Base-by-base conservation (phyloP, 352 stramenopile genomes). In the Phytophthora pinifolia region DNA sequence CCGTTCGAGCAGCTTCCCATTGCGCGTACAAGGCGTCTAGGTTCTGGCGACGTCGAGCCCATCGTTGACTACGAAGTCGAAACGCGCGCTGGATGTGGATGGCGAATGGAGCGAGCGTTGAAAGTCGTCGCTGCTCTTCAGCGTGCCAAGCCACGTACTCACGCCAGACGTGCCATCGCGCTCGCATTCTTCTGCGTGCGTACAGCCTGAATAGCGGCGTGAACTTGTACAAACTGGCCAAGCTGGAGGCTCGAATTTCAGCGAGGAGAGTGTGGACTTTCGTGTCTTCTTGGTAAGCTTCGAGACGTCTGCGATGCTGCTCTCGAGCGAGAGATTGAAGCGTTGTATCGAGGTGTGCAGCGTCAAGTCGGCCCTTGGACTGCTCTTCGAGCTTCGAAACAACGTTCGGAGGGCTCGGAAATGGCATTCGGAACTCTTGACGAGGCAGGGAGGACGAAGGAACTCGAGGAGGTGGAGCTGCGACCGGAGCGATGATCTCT, bases 41-140 rank as follows among this genome's bases (percentile, higher is more conserved):
- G 5, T 70, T 76, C 6, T 51, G 60, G 8, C 67, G 59, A 14
- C 66, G 66, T 15, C 63, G 65, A 17, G 25, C 41, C 50, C 67
- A 80, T 15, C 64, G 55, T 13, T 66, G 51, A 36, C 74, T 76
- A 17, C 73, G 76, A 34, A 59, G 31, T 7, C 80, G 77, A 47
- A 87, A 88, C 1, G 74, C 60, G 4, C 72, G 69, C 15, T 91
- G 80, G 42, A 91, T 89, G 3, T 63, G 74, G 8, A 91, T 36
- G 8, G 73, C 76, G 18, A 65, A 78, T 1, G 76, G 76, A 43
- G 67, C 54, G 14, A 89, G 65, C 9, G 56, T 45, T 43, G 65
- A 39, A 0, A 89, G 53, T 6, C 67, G 67, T 22, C 38, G 58
- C 22, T 70, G 57, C 20, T 88, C 80, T 15, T 60, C 38, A 6